phyloP scores from a whole-genome alignment of 768 basidiomycete genomes.

The Cystobasidium tubakii region DNA sequence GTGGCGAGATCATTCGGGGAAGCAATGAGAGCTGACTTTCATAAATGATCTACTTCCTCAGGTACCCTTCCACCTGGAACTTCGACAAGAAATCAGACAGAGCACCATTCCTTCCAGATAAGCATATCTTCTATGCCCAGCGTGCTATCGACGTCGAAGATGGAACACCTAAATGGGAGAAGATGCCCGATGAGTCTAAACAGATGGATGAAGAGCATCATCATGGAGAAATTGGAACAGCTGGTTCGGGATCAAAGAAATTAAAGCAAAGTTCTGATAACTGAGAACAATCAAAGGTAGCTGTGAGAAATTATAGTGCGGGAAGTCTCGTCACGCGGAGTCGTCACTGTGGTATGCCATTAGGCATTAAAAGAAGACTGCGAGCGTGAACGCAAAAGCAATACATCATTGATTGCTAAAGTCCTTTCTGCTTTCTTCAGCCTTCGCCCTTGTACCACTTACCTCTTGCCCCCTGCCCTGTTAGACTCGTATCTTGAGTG shows the following conservation, averaged over 20 bases:
- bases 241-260: conserved; percentile 13
- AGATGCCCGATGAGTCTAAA: conserved; percentile 21
- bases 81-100: conserved; percentile 26
- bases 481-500: too few relatives aligned
- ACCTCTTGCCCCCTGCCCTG: too few relatives aligned
- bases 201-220: conserved; percentile 25
- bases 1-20: neutral
- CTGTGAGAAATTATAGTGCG: too few relatives aligned
- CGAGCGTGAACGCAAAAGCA: too few relatives aligned
- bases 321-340: too few relatives aligned
- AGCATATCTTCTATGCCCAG: conserved; percentile 30
- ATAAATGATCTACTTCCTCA: neutral
- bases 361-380: too few relatives aligned
- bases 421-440: too few relatives aligned
- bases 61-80: conserved; percentile 31
- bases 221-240: conserved; percentile 23
- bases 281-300: neutral
- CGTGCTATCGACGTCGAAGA: conserved; percentile 28
- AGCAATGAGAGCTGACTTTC: too few relatives aligned
- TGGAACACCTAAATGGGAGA: conserved; percentile 23
- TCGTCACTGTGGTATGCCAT: too few relatives aligned
- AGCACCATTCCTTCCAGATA: conserved; percentile 25
- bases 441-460: too few relatives aligned
- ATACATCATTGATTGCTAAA: too few relatives aligned
- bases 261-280: neutral